phyloP scores from a whole-genome alignment of 805 yeast genomes.

The Nakazawaea populi region DNA sequence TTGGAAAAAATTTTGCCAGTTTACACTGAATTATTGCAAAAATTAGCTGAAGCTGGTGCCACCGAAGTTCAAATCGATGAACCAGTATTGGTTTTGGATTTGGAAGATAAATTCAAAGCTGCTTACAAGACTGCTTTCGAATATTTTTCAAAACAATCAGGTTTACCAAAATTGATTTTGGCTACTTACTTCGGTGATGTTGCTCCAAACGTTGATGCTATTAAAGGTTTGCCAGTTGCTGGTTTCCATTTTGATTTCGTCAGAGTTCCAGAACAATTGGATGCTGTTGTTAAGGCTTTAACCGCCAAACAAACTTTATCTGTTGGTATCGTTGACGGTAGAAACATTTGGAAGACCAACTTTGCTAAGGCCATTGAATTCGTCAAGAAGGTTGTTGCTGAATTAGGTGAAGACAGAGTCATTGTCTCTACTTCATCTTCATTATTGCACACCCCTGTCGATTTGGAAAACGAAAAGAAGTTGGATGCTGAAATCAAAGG shows the following conservation, averaged over 20 bases:
- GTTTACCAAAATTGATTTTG: slow-evolving; percentile 73
- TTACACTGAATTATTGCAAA: slow-evolving; percentile 81
- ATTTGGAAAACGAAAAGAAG: slow-evolving; percentile 87
- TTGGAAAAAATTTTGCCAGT: slow-evolving; percentile 89
- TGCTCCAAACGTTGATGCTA: slow-evolving; percentile 88
- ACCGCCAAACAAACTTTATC: slow-evolving; percentile 74
- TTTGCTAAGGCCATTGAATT: slow-evolving; percentile 78
- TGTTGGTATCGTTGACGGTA: slow-evolving; percentile 97
- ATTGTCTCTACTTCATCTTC: slow-evolving; percentile 95
- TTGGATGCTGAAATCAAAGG: slow-evolving; percentile 87
- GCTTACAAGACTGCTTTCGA: slow-evolving; percentile 89
- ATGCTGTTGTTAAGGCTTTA: slow-evolving; percentile 66
- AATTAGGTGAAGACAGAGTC: slow-evolving; percentile 82
- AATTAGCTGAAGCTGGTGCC: slow-evolving; percentile 94
- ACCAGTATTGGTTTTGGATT: slow-evolving; percentile 92
- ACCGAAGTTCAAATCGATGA: slow-evolving; percentile 93
- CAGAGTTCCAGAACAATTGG: slow-evolving; percentile 95
- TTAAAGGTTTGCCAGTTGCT: slow-evolving; percentile 86
- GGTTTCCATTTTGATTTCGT: slow-evolving; percentile 96
- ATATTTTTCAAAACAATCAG: slow-evolving; percentile 58
- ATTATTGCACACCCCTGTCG: slow-evolving; percentile 97
- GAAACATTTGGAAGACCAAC: slow-evolving; percentile 99
- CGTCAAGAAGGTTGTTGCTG: slow-evolving; percentile 76
- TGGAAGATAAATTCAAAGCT: slow-evolving; percentile 75
- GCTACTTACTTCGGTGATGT: slow-evolving; percentile 98